Base-by-base conservation (phyloP, 2,329 filamentous ascomycete genomes). In the Paramyrothecium sp. region DNA sequence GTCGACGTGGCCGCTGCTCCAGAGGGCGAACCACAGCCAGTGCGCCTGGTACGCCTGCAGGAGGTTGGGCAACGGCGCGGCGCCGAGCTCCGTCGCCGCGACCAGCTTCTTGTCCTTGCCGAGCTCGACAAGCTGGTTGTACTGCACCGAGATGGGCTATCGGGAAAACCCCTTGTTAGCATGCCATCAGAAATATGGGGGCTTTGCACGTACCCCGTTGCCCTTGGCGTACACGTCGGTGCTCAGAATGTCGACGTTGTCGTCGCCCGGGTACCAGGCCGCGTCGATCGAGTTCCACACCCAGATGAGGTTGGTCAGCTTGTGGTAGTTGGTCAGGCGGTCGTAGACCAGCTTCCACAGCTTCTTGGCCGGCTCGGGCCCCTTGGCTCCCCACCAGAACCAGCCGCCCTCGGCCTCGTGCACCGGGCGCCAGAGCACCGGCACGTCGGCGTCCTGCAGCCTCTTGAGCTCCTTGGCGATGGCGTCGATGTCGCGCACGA, bases 331-430 rank as follows among this genome's bases (percentile, higher is more conserved):
- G 0, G 76, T 79, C 33, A 80, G 63, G 1, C 79, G 70, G 47
- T 79, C 71, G 54, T 78, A 79, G 51, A 82, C 41, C 3, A 81
- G 63, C 1, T 63, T 61, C 55, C 69, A 81, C 4, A 81, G 68
- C 62, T 78, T 68, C 67, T 79, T 80, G 59, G 67, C 70, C 5
- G 77, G 68, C 62, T 75, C 78, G 3, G 79, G 68, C 0, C 78
- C 78, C 59, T 78, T 71, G 1, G 78, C 78, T 7, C 78, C 79
- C 79, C 79, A 81, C 78, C 79, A 82, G 70, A 81, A 82, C 79
- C 79, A 82, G 0, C 55, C 70, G 2, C 78, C 78, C 58, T 82
- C 79, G 8, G 79, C 79, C 63, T 82, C 79, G 64, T 81, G 79
- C 26, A 82, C 65, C 4, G 78, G 78, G 1, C 79, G 68, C 62